Evolutionary conservation across 495 filamentous ascomycete species (phyloP).

Genomic region (Podospora pseudocomata): DNA sequence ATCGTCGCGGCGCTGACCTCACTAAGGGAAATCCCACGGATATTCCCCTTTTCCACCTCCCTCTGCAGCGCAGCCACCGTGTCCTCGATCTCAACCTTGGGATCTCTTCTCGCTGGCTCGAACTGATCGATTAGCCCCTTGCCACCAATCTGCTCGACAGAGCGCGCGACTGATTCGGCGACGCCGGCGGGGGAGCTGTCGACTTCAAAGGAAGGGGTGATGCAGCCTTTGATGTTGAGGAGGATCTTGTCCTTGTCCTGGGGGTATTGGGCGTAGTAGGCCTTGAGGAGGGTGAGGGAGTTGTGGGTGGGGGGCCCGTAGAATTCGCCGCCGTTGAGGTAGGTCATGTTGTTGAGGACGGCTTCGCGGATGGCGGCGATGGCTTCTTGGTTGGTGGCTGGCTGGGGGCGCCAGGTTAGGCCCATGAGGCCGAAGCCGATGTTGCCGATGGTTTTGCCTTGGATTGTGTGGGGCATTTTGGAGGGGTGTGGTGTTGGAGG

Average conservation of each 20-base stretch:
- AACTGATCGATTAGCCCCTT: constrained; percentile 81
- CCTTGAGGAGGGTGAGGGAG: constrained; percentile 58
- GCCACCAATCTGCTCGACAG: constrained; percentile 59
- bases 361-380: constrained; percentile 66
- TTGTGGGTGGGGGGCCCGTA: constrained; percentile 73
- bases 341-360: constrained; percentile 60
- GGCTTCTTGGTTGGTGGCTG: constrained; percentile 55
- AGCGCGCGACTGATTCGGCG: constrained; percentile 65
- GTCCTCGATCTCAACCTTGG: constrained; percentile 46
- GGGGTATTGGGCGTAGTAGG: constrained; percentile 65
- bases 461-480: constrained; percentile 32
- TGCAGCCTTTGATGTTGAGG: constrained; percentile 62
- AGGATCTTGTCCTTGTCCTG: constrained; percentile 65
- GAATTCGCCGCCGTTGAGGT: constrained; percentile 80
- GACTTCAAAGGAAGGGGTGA: constrained; percentile 33
- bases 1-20: constrained; percentile 75
- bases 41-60: constrained; percentile 67
- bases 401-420: constrained; percentile 62
- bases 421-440: constrained; percentile 63
- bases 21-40: constrained; percentile 70
- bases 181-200: constrained; percentile 63
- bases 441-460: constrained; percentile 51
- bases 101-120: constrained; percentile 71
- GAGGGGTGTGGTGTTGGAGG: neutral
- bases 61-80: constrained; percentile 54